Base-by-base conservation (phyloP, 306 rosid species). In the Pyrus betulifolia region DNA sequence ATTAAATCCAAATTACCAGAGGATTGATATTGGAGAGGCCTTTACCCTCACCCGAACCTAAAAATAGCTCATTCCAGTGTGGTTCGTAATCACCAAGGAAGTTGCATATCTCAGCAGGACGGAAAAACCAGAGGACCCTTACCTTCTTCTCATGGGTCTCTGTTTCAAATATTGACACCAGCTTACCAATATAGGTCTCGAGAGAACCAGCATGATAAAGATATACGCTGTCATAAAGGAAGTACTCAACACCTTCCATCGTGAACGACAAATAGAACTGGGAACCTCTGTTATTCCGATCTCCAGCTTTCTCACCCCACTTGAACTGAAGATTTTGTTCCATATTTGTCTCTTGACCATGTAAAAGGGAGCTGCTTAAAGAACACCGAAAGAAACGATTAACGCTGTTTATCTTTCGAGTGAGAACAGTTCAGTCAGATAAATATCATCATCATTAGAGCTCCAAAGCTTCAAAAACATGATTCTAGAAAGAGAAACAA, bases 1-100 rank as follows among this genome's bases (percentile, higher is more conserved):
- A 67, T 33, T 6, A 73, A 42, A 59, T 61, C 11, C 7, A 22
- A 69, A 18, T 84, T 89, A 90, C 97, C 96, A 87, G 27, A 23
- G 0, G 4, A 79, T 76, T 78, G 65, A 57, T 7, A 79, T 88
- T 84, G 80, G 85, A 77, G 71, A 89, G 69, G 58, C 92, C 96
- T 25, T 3, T 22, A 21, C 85, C 93, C 9, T 44, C 42, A 4
- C 96, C 97, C 70, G 91, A 85, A 1, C 91, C 91, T 72, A 92
- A 80, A 75, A 92, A 84, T 69, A 92, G 66, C 84, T 92, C 97
- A 30, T 90, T 87, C 91, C 90, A 87, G 19, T 21, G 4, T 0
- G 96, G 91, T 28, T 61, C 46, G 25, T 67, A 76, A n/a, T 51
- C 70, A 55, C 77, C 82, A 35, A 87, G 22, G 45, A 55, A 77